A percentile compares a stretch with the other conserved stretches of the same genome.
Conservation (phyloP, 2,329 filamentous ascomycete genomes). For the Lasiodiplodia gonubiensis region DNA sequence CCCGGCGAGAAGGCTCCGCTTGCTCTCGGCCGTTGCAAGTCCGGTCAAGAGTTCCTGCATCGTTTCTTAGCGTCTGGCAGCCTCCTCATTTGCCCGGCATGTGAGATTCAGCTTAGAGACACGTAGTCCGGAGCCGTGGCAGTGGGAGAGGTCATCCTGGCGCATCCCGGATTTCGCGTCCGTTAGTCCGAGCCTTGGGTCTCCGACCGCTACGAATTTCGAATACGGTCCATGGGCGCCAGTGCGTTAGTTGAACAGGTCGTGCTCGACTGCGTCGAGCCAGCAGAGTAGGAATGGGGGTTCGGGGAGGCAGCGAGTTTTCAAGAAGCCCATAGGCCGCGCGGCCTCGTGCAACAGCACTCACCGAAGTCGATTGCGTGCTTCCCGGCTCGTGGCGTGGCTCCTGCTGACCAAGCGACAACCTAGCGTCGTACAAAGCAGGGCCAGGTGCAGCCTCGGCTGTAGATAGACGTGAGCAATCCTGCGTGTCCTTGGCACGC, state of each 20-base stretch:
- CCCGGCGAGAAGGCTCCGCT: background rate
- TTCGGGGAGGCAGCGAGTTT: conserved; percentile 1
- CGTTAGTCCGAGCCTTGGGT: background rate
- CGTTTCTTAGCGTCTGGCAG: background rate
- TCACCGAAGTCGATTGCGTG: conserved; percentile 1
- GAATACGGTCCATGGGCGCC: background rate
- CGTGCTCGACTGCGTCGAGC: background rate
- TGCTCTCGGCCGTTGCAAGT: background rate
- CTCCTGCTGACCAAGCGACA: conserved; percentile 1
- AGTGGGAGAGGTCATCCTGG: background rate
- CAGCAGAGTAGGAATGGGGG: background rate
- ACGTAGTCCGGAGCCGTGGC: background rate
- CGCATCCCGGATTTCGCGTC: background rate
- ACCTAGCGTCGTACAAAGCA: background rate
- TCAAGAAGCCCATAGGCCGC: background rate
- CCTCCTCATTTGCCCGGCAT: background rate
- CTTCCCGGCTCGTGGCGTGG: background rate
- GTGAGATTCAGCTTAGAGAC: background rate
- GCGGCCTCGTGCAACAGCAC: conserved; percentile 2
- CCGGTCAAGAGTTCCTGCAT: background rate
- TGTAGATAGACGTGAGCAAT: background rate
- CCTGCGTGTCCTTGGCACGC: background rate
- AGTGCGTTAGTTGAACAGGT: background rate
- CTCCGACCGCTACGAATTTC: background rate
- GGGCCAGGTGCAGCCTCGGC: background rate